Evolutionary conservation across 2,329 filamentous ascomycete species (phyloP), one percentile per base, ranked within the genome.

Genomic region (Aureobasidium lini): DNA sequence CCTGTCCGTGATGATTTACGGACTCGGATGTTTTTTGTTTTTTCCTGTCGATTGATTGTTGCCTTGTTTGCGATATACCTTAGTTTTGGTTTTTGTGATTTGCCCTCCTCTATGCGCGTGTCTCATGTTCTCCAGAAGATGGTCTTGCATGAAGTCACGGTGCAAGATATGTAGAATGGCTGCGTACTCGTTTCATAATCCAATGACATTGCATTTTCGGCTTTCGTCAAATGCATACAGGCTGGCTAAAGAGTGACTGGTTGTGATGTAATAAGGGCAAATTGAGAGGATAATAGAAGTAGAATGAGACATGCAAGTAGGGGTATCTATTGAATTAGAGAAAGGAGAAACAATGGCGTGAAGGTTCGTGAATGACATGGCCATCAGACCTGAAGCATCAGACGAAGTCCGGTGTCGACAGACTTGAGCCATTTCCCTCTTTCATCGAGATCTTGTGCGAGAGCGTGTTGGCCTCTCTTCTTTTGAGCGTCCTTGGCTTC

Each of bases 381-480:
- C 16, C 37, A 50, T 71, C 63, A 71, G 2, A 84, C 75, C 64
- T 85, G 83, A 65, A 90, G 69, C 73, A 88, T 83, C 61, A 81
- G 78, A 67, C 76, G 83, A 70, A 91, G 70, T 13, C 74, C 80
- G 8, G 76, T 74, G 68, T 90, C 87, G n/a, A 83, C 84, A 16
- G 85, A 85, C 64, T 83, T 81, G 73, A 85, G 84, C 89, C 89
- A 93, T 64, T 88, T 78, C 6, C 86, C 89, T 65, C 84, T 81
- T 71, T 89, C 86, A 70, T 92, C 89, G 34, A 91, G 71, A 66
- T 92, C 87, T 66, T 90, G 88, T 15, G 83, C 83, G 43, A 84
- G 82, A 5, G 84, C 68, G 69, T 79, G 71, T 16, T 50, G 46
- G 66, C 90, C 87, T 70, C 85, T 87, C 66, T 86, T 80, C 67